Evolutionary conservation across 257 asterid genomes (phyloP).

Genomic region (Fraxinus excelsior): DNA sequence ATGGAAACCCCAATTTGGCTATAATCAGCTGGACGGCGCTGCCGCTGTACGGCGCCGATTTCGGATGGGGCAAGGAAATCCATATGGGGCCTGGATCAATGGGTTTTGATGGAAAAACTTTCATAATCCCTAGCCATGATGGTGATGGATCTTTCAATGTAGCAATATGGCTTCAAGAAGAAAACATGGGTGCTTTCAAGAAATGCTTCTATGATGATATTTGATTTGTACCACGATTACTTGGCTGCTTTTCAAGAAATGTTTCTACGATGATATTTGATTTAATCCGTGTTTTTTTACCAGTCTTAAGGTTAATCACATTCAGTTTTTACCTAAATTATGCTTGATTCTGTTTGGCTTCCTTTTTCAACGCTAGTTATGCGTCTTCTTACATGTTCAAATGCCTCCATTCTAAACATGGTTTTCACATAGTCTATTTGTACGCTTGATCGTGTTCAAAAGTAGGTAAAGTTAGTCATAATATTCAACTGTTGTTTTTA

Average conservation of each 20-base stretch:
- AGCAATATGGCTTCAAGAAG: slow-evolving; percentile 71
- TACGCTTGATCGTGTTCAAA: too few species aligned
- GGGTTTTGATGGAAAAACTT: slow-evolving; percentile 68
- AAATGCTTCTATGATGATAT: slow-evolving; percentile 58
- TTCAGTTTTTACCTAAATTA: too few species aligned
- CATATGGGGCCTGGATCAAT: slow-evolving; percentile 69
- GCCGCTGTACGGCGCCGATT: slow-evolving; percentile 78
- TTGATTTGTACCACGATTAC: neutral
- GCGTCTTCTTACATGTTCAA: too few species aligned
- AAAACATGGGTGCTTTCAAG: slow-evolving; percentile 54
- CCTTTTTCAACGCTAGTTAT: too few species aligned
- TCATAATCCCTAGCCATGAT: slow-evolving; percentile 50
- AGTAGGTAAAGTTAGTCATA: too few species aligned
- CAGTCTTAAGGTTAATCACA: too few species aligned
- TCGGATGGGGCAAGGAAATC: slow-evolving; percentile 86
- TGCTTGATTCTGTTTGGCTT: too few species aligned
- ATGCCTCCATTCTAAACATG: too few species aligned
- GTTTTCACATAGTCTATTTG: too few species aligned
- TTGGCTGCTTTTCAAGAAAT: slow-evolving; percentile 29
- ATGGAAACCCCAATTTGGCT: slow-evolving; percentile 70
- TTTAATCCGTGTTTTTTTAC: neutral
- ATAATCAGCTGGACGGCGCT: slow-evolving; percentile 77
- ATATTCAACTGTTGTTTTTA: too few species aligned
- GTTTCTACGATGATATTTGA: slow-evolving; percentile 51
- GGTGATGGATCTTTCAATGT: slow-evolving; percentile 58